These are phyloP conservation scores for Penicillium sp. DNA, from an alignment of 2,329 filamentous ascomycete genomes.

Conservation along the genomic window DNA sequence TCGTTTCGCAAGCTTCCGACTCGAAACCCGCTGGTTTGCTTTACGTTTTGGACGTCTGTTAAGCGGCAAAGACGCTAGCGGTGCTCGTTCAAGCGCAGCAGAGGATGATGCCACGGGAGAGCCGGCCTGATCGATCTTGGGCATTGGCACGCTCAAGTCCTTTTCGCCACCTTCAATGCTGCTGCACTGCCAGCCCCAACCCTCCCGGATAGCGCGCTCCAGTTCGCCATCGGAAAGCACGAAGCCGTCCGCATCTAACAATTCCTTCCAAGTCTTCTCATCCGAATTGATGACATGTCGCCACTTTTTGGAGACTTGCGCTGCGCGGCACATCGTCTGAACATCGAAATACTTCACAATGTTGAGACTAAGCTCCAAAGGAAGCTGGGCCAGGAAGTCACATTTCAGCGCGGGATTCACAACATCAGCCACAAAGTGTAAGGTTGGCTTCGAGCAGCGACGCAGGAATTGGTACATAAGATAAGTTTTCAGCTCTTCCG, in stretches of 20 bases:
- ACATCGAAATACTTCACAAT: constrained; percentile 81
- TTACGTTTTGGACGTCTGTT: constrained; percentile 45
- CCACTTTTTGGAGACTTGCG: constrained; percentile 93
- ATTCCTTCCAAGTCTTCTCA: constrained; percentile 90
- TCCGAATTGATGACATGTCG: constrained; percentile 83
- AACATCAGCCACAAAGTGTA: constrained; percentile 81
- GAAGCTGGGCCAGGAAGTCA: constrained; percentile 80
- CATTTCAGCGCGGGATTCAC: constrained; percentile 94
- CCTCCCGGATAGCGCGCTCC: constrained; percentile 76
- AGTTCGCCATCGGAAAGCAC: constrained; percentile 73
- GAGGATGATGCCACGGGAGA: constrained; percentile 21
- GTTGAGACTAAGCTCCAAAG: constrained; percentile 79
- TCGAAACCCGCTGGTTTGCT: constrained; percentile 41
- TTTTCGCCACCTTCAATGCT: constrained; percentile 69
- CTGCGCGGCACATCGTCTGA: constrained; percentile 78
- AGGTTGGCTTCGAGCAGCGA: constrained; percentile 76
- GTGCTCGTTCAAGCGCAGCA: constrained; percentile 22
- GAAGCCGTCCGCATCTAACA: constrained; percentile 81
- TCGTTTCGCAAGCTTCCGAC: constrained; percentile 53
- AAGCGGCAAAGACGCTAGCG: constrained; percentile 17
- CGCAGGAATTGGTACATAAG: constrained; percentile 95
- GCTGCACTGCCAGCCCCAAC: constrained; percentile 94
- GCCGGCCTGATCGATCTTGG: constrained; percentile 39
- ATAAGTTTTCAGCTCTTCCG: constrained; percentile 85
- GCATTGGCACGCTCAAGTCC: constrained; percentile 60